These are phyloP conservation scores for Wakefieldia striispora DNA, from an alignment of 768 basidiomycete genomes.

Conservation along the genomic window DNA sequence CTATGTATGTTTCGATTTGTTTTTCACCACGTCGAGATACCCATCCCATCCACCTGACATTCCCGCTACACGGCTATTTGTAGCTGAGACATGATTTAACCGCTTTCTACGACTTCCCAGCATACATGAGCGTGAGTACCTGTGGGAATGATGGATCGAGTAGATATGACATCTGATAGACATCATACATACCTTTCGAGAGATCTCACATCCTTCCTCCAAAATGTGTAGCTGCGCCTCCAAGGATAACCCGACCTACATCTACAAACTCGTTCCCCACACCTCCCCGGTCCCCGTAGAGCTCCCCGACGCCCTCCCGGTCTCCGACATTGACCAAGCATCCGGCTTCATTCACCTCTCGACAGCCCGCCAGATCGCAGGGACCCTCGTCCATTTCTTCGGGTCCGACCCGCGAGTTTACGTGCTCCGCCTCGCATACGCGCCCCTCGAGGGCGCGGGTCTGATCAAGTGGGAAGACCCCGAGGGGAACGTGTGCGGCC, in stretches of 20 bases:
- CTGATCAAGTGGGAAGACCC: slow-evolving; percentile 51
- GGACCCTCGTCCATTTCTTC: slow-evolving; percentile 50
- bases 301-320: slow-evolving; percentile 45
- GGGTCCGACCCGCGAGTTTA: slow-evolving; percentile 36
- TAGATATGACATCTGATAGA: too few species aligned
- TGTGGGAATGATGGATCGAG: too few species aligned
- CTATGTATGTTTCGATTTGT: slow-evolving; percentile 17
- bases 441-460: slow-evolving; percentile 29
- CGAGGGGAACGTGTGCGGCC: slow-evolving; percentile 38
- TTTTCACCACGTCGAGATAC: slow-evolving; percentile 25
- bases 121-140: too few species aligned
- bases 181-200: too few species aligned
- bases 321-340: slow-evolving; percentile 46
- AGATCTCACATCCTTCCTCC: not conserved
- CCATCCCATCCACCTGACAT: too few species aligned
- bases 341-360: slow-evolving; percentile 58
- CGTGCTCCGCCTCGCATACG: slow-evolving; percentile 45
- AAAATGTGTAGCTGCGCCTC: slow-evolving; percentile 6
- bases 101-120: too few species aligned
- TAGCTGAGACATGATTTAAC: too few species aligned
- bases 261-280: slow-evolving; percentile 60
- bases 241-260: slow-evolving; percentile 40
- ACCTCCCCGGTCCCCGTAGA: slow-evolving; percentile 34
- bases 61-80: too few species aligned
- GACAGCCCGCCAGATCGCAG: slow-evolving; percentile 46